These are phyloP conservation scores for Mortierella sp. DNA, from an alignment of 371 early-diverging fungal genomes.

Conservation along the genomic window DNA sequence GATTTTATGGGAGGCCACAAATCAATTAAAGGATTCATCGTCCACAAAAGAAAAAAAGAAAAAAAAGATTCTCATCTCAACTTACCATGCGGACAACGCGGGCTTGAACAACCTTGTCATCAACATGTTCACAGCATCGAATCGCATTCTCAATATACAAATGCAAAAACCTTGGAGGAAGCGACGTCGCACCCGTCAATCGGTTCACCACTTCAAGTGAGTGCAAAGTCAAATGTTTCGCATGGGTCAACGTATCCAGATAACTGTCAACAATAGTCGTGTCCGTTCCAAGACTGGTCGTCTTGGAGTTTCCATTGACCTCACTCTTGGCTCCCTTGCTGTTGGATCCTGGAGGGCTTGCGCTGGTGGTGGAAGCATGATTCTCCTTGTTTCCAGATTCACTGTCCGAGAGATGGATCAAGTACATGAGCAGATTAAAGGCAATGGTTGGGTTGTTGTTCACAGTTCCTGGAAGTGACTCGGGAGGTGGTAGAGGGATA, in stretches of 20 bases:
- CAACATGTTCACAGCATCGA: constrained; percentile 67
- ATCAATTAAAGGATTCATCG: too few species aligned
- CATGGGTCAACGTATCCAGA: constrained; percentile 40
- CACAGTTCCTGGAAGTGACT: constrained; percentile 42
- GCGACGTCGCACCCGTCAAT: constrained; percentile 54
- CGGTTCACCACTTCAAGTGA: constrained; percentile 77
- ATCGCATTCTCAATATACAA: constrained; percentile 74
- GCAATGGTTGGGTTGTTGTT: constrained; percentile 51
- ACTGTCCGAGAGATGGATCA: constrained; percentile 37
- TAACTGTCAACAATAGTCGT: constrained; percentile 40
- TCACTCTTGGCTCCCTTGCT: constrained; percentile 3
- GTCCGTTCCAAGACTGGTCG: constrained; percentile 6
- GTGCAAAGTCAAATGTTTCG: constrained; percentile 44
- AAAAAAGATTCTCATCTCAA: constrained; percentile 1
- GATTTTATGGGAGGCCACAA: neutral
- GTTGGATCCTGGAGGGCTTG: neutral
- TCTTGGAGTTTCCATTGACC: constrained; percentile 5
- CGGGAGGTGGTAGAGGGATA: constrained; percentile 39
- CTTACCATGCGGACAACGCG: constrained; percentile 76
- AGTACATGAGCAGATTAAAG: constrained; percentile 43
- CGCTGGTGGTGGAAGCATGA: neutral
- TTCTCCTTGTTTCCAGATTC: neutral
- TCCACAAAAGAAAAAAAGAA: neutral
- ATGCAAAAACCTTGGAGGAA: constrained; percentile 69
- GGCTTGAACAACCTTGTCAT: constrained; percentile 65